phyloP scores from a whole-genome alignment of 2,329 filamentous ascomycete species.

The Clonostachys sp. region DNA sequence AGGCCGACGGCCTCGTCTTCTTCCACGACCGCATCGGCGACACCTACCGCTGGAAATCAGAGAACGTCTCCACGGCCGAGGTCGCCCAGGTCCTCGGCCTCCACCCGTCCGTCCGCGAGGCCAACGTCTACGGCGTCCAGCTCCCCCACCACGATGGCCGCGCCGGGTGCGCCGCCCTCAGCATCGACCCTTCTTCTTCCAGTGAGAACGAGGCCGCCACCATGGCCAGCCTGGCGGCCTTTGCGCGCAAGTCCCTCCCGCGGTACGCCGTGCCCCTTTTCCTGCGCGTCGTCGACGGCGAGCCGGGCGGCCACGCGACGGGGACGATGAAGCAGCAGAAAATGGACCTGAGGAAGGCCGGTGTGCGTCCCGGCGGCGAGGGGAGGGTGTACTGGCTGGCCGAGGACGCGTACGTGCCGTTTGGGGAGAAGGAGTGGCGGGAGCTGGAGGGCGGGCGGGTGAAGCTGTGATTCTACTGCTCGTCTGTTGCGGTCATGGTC shows the following conservation, averaged over 20 bases:
- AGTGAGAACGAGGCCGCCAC: conserved; percentile 28
- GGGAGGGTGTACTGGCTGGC: conserved; percentile 62
- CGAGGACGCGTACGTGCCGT: conserved; percentile 62
- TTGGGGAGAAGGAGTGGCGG: conserved; percentile 64
- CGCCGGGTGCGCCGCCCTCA: conserved; percentile 74
- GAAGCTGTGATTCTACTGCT: conserved; percentile 48
- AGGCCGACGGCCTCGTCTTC: conserved; percentile 66
- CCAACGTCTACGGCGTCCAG: conserved; percentile 81
- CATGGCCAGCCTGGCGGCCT: conserved; percentile 50
- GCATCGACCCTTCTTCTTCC: conserved; percentile 33
- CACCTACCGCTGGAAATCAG: conserved; percentile 77
- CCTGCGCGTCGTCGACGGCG: conserved; percentile 53
- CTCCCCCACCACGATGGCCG: conserved; percentile 79
- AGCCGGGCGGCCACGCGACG: conserved; percentile 54
- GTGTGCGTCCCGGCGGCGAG: conserved; percentile 60
- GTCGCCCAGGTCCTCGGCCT: conserved; percentile 70
- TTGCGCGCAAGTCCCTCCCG: conserved; percentile 57
- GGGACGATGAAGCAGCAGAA: conserved; percentile 92
- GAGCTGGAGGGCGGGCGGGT: conserved; percentile 62
- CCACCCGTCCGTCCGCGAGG: conserved; percentile 65
- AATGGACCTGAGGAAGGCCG: conserved; percentile 63
- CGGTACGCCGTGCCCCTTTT: conserved; percentile 76
- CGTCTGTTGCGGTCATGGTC: not conserved
- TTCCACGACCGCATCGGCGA: conserved; percentile 81
- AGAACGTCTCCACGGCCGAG: conserved; percentile 79